Base-by-base conservation (phyloP, 176 grass and related monocot genomes). In the bread wheat (Triticum aestivum) region DNA sequence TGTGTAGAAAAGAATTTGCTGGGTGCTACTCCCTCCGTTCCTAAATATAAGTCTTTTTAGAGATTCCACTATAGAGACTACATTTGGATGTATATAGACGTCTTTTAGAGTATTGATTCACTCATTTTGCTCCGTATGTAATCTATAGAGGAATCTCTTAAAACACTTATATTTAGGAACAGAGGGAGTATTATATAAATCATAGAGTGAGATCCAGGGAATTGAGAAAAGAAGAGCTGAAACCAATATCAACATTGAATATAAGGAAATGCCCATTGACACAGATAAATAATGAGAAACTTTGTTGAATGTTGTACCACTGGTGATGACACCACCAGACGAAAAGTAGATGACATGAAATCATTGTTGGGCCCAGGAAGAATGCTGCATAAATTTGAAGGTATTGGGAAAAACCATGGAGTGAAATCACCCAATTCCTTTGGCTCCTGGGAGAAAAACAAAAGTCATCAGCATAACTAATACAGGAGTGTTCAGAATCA, bases 321-420 rank as follows among this genome's bases (percentile, higher is more conserved):
- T 75, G 89, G 92, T 12, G 97, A 98, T 76, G 96, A 98, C 72
- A 96, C 45, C 49, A 96, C 90, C 38, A 95, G 69, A 74, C 88
- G 93, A 84, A 94, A 96, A 69, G 88, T 92, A 74, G 90, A 89
- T 81, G 93, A 94, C 94, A 90, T 90, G 78, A 91, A 98, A 90
- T 96, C 91, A 78, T 96, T 91, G 73, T 98, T 98, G 27, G 93
- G 79, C 63, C 93, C 93, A 73, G 93, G 86, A 77, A 81, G 69
- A 65, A 96, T 69, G 61, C 70, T 98, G 82, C 92, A 96, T 70
- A 88, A 81, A 74, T 86, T 84, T 69, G 88, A 94, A 17, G 93
- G 88, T 41, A 91, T 76, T 68, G 96, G 96, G 64, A 98, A 96
- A 86, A 91, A 92, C 93, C 96, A 98, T 73, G 93, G 91, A 82